Base-by-base conservation (phyloP, 1,139 yeast species). In the Candida tropicalis region DNA sequence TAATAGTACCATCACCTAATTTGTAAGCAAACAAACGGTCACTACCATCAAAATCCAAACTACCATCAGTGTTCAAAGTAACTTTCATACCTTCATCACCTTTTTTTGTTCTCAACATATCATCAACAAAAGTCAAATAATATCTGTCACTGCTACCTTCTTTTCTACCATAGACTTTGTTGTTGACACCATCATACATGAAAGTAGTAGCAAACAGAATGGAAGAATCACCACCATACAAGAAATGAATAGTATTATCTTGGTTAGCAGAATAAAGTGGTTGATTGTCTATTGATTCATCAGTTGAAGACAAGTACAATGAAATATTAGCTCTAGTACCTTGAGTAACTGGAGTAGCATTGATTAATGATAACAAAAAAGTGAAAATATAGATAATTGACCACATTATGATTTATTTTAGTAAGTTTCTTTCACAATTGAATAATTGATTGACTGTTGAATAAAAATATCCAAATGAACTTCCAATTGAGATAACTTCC, bases 281-380 rank as follows among this genome's bases (percentile, higher is more conserved):
- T 35, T 24, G 17, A 23, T 35, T 35, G 10, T 35, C 24, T 6
- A 35, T 7, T 12, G 9, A 4, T 5, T 5, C 8, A 24, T 35
- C 38, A 24, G 4, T 15, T 2, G 38, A 35, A 16, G 23, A 22
- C 5, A 35, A 15, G 16, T 35, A 35, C 15, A 35, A 24, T 5
- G 29, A 24, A 23, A 35, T 35, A 23, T 25, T 35, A 17, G 38
- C 38, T 13, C 17, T 23, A 5, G 28, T 35, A 10, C 38, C 38
- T 13, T 15, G 13, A 3, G 8, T 4, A 5, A 35, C 11, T 24
- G 38, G 28, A 10, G 18, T 13, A 15, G 38, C 38, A 16, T 23
- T 12, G 13, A 15, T 16, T 8, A 24, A 15, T 3, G 29, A 35
- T 12, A 24, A 24, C 8, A 24, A 24, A 11, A 35, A 24, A n/a